These are phyloP conservation scores for Aspergillus nomiae DNA, from an alignment of 2,329 filamentous ascomycete species.

Conservation along the genomic window DNA sequence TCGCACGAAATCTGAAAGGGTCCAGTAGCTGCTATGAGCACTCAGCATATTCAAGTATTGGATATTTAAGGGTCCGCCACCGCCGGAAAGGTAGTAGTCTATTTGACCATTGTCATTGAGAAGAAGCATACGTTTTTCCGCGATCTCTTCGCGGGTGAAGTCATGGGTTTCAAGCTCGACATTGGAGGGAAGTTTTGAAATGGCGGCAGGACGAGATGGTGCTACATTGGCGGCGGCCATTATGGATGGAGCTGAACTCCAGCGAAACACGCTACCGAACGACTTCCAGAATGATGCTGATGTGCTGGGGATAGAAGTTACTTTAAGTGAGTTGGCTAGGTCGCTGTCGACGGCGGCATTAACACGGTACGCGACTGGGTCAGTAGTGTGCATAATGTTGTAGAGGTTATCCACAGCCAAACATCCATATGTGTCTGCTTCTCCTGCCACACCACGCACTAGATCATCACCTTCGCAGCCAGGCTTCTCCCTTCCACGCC, in stretches of 20 bases:
- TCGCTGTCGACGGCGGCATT: slow-evolving; percentile 84
- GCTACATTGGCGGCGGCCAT: slow-evolving; percentile 65
- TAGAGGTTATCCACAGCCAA: slow-evolving; percentile 94
- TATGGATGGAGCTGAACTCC: slow-evolving; percentile 52
- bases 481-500: slow-evolving; percentile 73
- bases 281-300: slow-evolving; percentile 66
- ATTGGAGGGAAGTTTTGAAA: slow-evolving; percentile 63
- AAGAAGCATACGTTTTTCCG: slow-evolving; percentile 81
- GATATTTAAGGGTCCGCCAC: slow-evolving; percentile 84
- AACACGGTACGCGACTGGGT: slow-evolving; percentile 85
- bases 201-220: slow-evolving; percentile 59
- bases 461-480: slow-evolving; percentile 68
- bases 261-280: slow-evolving; percentile 63
- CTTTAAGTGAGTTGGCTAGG: slow-evolving; percentile 76
- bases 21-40: slow-evolving; percentile 95
- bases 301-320: slow-evolving; percentile 76
- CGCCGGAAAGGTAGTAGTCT: slow-evolving; percentile 82
- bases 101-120: slow-evolving; percentile 97
- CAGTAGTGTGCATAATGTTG: slow-evolving; percentile 79
- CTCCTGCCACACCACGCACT: slow-evolving; percentile 68
- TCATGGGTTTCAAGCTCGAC: slow-evolving; percentile 97
- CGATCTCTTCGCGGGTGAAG: slow-evolving; percentile 88
- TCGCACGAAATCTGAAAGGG: slow-evolving; percentile 80
- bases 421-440: slow-evolving; percentile 80
- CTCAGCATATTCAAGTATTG: slow-evolving; percentile 97